Evolutionary conservation across 192 early-diverging fungal species (phyloP).

Genomic region (Thamnidium elegans): DNA sequence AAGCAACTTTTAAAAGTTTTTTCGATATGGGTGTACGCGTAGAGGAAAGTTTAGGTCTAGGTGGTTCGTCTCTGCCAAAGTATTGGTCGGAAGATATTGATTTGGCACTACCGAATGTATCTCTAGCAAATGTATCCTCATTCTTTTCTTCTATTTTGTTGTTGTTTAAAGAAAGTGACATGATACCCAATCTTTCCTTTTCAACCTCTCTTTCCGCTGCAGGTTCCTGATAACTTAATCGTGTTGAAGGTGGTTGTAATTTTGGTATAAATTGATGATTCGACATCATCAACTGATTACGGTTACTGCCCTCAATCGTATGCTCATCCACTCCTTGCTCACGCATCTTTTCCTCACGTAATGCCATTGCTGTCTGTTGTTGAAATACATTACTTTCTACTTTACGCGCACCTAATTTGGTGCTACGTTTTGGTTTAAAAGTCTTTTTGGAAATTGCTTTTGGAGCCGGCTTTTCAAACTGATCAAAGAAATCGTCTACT

Average conservation of each 20-base stretch:
- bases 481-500: slow-evolving; percentile 14
- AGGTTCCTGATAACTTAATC: slow-evolving; percentile 13
- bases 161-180: neutral
- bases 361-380: slow-evolving; percentile 4
- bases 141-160: neutral
- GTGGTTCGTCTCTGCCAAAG: slow-evolving; percentile 73
- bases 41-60: slow-evolving; percentile 75
- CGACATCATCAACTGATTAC: neutral
- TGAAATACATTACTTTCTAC: slow-evolving; percentile 10
- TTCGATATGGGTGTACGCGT: slow-evolving; percentile 60
- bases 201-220: neutral
- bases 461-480: neutral
- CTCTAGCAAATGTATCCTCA: slow-evolving; percentile 45
- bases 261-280: neutral
- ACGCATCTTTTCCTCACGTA: neutral
- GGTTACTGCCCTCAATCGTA: neutral
- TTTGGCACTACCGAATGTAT: slow-evolving; percentile 81
- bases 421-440: neutral
- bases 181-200: slow-evolving; percentile 3
- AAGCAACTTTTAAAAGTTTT: slow-evolving; percentile 46
- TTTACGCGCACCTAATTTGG: slow-evolving; percentile 5
- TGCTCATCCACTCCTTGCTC: neutral
- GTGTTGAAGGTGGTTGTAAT: slow-evolving; percentile 1
- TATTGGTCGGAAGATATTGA: slow-evolving; percentile 91
- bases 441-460: neutral